These are phyloP conservation scores for Dryadomyces quercus-mongolicae DNA, from an alignment of 2,329 filamentous ascomycete genomes.

Conservation along the genomic window DNA sequence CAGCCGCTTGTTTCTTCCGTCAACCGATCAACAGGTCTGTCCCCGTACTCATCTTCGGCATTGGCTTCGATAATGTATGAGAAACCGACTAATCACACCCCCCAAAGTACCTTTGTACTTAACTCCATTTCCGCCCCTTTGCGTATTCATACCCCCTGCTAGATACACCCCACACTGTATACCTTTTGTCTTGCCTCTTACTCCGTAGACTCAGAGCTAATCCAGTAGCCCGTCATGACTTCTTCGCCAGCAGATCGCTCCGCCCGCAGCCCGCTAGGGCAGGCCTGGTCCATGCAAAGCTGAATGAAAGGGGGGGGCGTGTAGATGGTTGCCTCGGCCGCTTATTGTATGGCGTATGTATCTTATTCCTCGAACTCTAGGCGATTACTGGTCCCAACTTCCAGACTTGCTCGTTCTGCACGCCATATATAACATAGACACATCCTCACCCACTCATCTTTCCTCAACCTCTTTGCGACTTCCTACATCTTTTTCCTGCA, in stretches of 20 bases:
- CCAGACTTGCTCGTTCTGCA: neutral
- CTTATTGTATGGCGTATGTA: neutral
- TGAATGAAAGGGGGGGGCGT: slow-evolving; percentile 4
- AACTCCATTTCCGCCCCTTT: neutral
- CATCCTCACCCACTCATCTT: slow-evolving; percentile 1
- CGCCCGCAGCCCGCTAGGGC: slow-evolving; percentile 6
- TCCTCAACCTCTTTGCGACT: neutral
- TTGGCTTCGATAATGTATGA: neutral
- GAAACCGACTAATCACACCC: no score
- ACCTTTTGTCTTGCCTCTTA: neutral
- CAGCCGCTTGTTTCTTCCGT: no score
- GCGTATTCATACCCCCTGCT: neutral
- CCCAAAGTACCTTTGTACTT: neutral
- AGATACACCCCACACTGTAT: neutral
- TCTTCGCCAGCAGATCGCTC: slow-evolving; percentile 4
- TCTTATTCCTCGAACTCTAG: neutral
- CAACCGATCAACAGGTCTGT: no score
- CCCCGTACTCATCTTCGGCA: neutral
- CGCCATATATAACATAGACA: slow-evolving; percentile 1
- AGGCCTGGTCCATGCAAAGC: slow-evolving; percentile 6
- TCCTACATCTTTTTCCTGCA: neutral
- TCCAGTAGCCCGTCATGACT: neutral
- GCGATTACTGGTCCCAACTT: neutral
- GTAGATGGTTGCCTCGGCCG: slow-evolving; percentile 2
- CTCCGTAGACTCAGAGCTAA: neutral